phyloP scores from a whole-genome alignment of 176 grass and related monocot genomes.

The Thinopyrum elongatum region DNA sequence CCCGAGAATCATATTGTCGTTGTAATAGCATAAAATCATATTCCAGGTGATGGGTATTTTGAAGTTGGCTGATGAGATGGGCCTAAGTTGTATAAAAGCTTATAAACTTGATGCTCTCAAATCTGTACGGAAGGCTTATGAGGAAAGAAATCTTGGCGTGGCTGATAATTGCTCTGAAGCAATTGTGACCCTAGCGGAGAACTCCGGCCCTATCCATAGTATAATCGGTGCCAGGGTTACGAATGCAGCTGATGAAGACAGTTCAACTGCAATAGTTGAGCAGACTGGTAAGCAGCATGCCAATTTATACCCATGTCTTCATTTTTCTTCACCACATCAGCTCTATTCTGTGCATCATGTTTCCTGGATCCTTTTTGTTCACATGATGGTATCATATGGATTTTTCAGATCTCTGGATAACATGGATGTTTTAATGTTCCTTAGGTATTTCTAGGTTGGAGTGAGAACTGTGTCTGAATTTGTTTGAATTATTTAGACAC shows the following conservation, averaged over 20 bases:
- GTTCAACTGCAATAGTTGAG: constrained; percentile 13
- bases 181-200: constrained; percentile 9
- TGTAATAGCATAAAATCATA: constrained; percentile 35
- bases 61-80: constrained; percentile 93
- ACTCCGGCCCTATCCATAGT: constrained; percentile 10
- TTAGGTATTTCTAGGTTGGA: neutral
- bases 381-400: constrained; percentile 9
- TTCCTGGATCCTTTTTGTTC: constrained; percentile 1
- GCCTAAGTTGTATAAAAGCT: constrained; percentile 89
- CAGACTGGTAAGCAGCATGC: constrained; percentile 48
- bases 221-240: neutral
- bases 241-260: constrained; percentile 37
- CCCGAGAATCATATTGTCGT: neutral
- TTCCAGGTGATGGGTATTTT: constrained; percentile 96
- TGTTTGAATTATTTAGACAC: neutral
- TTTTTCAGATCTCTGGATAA: neutral
- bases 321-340: constrained; percentile 1
- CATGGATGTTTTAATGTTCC: neutral
- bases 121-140: constrained; percentile 59
- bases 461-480: neutral
- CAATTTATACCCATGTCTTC: constrained; percentile 2
- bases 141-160: constrained; percentile 23
- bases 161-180: constrained; percentile 39
- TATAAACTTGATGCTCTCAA: constrained; percentile 95
- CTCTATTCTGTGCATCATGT: constrained; percentile 14